Percentiles rank a stretch among this genome's conserved stretches.
Conservation (phyloP, 2,329 filamentous ascomycete genomes). For the Phialophora chinensis region DNA sequence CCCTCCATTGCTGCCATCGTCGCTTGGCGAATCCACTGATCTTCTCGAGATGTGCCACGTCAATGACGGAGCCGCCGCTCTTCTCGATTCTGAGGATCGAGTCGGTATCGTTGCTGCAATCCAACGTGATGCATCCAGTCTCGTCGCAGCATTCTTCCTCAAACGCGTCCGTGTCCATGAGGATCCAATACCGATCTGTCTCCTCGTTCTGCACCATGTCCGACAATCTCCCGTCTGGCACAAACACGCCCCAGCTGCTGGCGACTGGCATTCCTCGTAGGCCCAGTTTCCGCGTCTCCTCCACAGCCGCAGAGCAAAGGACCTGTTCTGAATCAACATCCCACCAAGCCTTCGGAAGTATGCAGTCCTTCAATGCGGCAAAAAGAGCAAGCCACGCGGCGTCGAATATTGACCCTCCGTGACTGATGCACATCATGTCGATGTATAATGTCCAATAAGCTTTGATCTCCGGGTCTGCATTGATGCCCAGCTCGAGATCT, state of each 20-base stretch:
- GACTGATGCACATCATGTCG: slow-evolving; percentile 90
- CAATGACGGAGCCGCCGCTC: slow-evolving; percentile 73
- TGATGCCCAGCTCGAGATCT: slow-evolving; percentile 46
- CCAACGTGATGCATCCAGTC: slow-evolving; percentile 81
- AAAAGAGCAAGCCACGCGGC: slow-evolving; percentile 85
- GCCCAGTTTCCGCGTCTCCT: slow-evolving; percentile 61
- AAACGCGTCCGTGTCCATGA: slow-evolving; percentile 86
- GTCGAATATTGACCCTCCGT: slow-evolving; percentile 78
- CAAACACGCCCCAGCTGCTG: slow-evolving; percentile 79
- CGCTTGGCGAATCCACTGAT: slow-evolving; percentile 65
- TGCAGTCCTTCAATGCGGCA: slow-evolving; percentile 78
- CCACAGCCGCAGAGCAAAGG: slow-evolving; percentile 70
- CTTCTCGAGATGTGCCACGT: slow-evolving; percentile 65
- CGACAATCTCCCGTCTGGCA: slow-evolving; percentile 62
- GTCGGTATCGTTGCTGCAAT: slow-evolving; percentile 59
- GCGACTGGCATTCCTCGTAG: slow-evolving; percentile 74
- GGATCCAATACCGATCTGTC: slow-evolving; percentile 67
- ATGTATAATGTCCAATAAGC: slow-evolving; percentile 96
- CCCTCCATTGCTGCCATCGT: slow-evolving; percentile 60
- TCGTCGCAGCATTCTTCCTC: slow-evolving; percentile 88
- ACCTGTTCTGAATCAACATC: slow-evolving; percentile 80
- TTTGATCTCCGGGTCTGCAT: slow-evolving; percentile 64
- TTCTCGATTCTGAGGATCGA: slow-evolving; percentile 77
- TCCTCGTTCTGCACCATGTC: slow-evolving; percentile 43
- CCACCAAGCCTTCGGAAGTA: slow-evolving; percentile 79